These are phyloP conservation scores for Botrytis tulipae DNA, from an alignment of 2,329 filamentous ascomycete genomes.

Conservation along the genomic window DNA sequence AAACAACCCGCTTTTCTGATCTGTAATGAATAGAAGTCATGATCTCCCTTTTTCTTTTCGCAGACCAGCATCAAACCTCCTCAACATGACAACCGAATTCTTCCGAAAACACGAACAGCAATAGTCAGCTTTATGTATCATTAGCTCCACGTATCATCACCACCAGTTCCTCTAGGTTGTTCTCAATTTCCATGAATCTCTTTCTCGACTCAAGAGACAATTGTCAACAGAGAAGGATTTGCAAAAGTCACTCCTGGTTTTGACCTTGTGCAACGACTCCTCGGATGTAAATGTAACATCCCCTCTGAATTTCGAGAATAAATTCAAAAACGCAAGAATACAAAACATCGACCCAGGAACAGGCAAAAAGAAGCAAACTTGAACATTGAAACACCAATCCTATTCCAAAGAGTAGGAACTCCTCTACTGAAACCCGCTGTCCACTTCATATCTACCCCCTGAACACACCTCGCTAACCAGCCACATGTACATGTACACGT, in stretches of 20 bases:
- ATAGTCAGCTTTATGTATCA: background rate
- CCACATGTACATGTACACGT: background rate
- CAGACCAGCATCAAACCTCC: background rate
- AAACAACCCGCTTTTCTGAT: background rate
- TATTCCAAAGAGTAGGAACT: too few relatives aligned
- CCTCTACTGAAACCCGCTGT: too few relatives aligned
- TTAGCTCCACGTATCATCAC: background rate
- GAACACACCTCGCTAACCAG: background rate
- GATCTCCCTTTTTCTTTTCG: background rate
- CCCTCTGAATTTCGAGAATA: background rate
- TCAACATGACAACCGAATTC: background rate
- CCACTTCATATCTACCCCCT: background rate
- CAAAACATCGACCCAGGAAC: background rate
- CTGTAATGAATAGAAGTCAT: background rate
- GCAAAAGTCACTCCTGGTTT: too few relatives aligned
- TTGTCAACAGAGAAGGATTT: background rate
- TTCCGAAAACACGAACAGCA: background rate
- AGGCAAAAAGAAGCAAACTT: background rate
- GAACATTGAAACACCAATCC: background rate
- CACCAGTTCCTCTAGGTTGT: background rate
- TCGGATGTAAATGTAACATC: background rate
- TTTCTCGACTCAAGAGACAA: background rate
- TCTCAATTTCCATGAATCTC: background rate
- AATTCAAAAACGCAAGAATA: background rate
- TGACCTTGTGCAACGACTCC: background rate